A percentile compares a stretch with the other conserved stretches of the same genome.
phyloP scores from a whole-genome alignment of 2,329 filamentous ascomycete species.

The Calcarisporium arbuscula region DNA sequence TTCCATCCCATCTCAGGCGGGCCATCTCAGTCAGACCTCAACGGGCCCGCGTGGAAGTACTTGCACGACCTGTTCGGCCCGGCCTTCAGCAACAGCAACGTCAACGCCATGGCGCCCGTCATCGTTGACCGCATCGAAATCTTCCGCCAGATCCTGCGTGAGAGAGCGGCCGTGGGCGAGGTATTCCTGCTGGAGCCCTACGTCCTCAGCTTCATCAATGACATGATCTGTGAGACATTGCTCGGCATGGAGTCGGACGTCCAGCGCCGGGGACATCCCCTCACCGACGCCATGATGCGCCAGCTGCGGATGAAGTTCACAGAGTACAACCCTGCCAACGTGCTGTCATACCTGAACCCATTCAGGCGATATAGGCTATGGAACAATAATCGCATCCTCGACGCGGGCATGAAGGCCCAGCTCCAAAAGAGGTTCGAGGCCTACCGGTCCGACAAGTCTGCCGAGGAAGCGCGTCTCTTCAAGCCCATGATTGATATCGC shows the following conservation, averaged over 20 bases:
- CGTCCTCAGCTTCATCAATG: not conserved
- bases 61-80: not conserved
- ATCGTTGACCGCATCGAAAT: not conserved
- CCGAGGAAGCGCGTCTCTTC: slow-evolving; percentile 15
- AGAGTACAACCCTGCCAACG: too few species aligned
- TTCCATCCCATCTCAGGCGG: not conserved
- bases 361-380: slow-evolving; percentile 20
- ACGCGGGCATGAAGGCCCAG: slow-evolving; percentile 18
- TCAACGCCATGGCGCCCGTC: not conserved
- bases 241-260: too few species aligned
- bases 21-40: not conserved
- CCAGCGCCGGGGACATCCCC: too few species aligned
- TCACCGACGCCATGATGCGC: too few species aligned
- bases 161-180: not conserved
- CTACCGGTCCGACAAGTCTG: too few species aligned
- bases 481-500: slow-evolving; percentile 26
- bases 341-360: slow-evolving; percentile 19
- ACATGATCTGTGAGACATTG: too few species aligned
- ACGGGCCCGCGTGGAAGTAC: not conserved
- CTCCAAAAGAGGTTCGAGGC: slow-evolving; percentile 17
- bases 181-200: not conserved
- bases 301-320: too few species aligned
- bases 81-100: not conserved
- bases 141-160: not conserved
- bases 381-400: slow-evolving; percentile 24